Base-by-base conservation (phyloP, 306 rosid species). In the Erythrophleum fordii region DNA sequence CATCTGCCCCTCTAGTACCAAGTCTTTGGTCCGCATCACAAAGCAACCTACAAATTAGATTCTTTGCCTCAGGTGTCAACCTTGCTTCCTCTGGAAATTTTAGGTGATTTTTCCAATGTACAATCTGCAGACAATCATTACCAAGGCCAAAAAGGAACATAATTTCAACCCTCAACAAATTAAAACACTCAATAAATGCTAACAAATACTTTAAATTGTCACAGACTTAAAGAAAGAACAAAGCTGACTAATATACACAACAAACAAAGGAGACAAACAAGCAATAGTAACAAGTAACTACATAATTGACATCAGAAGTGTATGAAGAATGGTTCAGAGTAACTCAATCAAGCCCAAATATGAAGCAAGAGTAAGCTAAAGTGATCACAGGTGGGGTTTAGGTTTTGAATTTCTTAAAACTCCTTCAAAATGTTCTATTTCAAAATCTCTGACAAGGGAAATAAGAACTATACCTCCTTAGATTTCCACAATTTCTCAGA, bases 31-130 rank as follows among this genome's bases (percentile, higher is more conserved):
- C 95, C 53, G 82, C 98, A 76, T 92, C 93, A 73, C 93, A 90
- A n/a, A 94, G 98, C 83, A 94, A 87, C 83, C 90, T 82, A 79
- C 87, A 77, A 59, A 94, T 91, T 77, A 94, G 90, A 90, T 92
- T 91, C 84, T 86, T 94, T 51, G 93, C 98, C 85, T 90, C 92
- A 22, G 97, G 97, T 16, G 97, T 80, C 83, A 94, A 79, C 78
- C 98, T 88, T 72, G 82, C 87, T 84, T 92, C 97, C 11, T 86
- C 95, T 1, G 97, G 98, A 85, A 94, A 94, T 81, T 92, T 94
- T 59, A 94, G 88, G 89, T 94, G 97, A 86, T 90, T 84, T 90
- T 83, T 92, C 98, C 98, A 94, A 77, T 88, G 85, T 84, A 92
- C 97, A 73, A 94, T 94, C 98, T 94, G 87, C 72, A 79, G 45